Percentiles rank a stretch among this genome's conserved stretches.
Evolutionary conservation across 345 rosid species (phyloP).

Genomic region (Pugionium dolabratum): DNA sequence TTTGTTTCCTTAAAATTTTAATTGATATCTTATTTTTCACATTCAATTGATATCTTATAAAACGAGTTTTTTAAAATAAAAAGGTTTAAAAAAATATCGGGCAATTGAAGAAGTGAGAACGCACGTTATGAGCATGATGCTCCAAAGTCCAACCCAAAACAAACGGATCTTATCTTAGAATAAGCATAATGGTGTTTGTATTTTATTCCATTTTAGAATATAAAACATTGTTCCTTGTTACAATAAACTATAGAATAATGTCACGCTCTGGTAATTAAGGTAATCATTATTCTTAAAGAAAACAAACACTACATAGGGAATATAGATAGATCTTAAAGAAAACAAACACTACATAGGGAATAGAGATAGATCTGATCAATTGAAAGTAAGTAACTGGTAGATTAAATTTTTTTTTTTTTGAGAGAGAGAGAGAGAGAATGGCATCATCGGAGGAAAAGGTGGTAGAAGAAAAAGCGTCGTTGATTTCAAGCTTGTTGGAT

Average conservation of each 20-base stretch:
- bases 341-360: conserved; percentile 5
- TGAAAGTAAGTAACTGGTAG: conserved; percentile 4
- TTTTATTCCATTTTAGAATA: neutral
- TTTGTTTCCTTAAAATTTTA: too few relatives aligned
- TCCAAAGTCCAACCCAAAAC: neutral
- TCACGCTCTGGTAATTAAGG: conserved; percentile 36
- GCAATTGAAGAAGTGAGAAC: conserved; percentile 18
- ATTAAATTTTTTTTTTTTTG: too few relatives aligned
- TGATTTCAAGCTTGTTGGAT: conserved; percentile 46
- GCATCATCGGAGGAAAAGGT: conserved; percentile 32
- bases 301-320: neutral
- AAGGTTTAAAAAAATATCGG: neutral
- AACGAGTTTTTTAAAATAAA: too few relatives aligned
- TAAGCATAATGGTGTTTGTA: conserved; percentile 7
- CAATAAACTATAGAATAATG: conserved; percentile 7
- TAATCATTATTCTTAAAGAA: conserved; percentile 4
- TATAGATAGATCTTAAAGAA: neutral
- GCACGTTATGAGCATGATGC: conserved; percentile 21
- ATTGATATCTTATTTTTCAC: too few relatives aligned
- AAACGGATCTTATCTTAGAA: conserved; percentile 28
- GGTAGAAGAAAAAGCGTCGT: conserved; percentile 35
- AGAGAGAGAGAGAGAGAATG: conserved; percentile 13
- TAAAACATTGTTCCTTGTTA: neutral
- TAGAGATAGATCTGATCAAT: conserved; percentile 23
- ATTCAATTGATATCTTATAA: too few relatives aligned